phyloP scores from a whole-genome alignment of 768 basidiomycete species.

The Russula virescens region DNA sequence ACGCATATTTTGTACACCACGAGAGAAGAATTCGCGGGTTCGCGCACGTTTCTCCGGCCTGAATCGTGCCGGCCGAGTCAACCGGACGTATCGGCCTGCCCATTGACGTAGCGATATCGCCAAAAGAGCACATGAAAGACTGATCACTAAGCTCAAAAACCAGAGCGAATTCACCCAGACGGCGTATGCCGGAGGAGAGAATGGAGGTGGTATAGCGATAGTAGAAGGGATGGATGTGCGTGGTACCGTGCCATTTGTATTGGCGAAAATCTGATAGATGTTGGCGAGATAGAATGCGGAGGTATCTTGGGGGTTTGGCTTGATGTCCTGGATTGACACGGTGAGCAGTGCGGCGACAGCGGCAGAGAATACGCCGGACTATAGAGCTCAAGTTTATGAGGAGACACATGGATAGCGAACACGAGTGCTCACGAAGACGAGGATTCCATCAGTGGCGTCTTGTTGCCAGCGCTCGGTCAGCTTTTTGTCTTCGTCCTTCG shows the following conservation, averaged over 20 bases:
- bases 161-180: constrained; percentile 6
- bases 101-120: neutral
- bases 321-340: neutral
- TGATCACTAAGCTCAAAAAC: constrained; percentile 5
- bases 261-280: neutral
- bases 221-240: neutral
- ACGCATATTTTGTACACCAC: too few species aligned
- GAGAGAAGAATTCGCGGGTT: neutral
- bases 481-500: too few species aligned
- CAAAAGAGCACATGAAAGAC: neutral
- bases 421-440: too few species aligned
- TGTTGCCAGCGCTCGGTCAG: too few species aligned
- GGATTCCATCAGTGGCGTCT: too few species aligned
- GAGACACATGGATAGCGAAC: too few species aligned
- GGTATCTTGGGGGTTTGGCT: neutral
- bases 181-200: neutral
- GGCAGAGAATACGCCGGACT: neutral
- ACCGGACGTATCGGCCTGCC: neutral
- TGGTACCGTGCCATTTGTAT: neutral
- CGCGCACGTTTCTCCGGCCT: neutral
- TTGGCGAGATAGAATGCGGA: neutral
- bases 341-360: neutral
- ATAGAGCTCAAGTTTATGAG: too few species aligned
- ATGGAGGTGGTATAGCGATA: neutral
- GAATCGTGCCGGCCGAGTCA: neutral